Conservation (phyloP, 148 eudicot species). For the Fagopyrum homotropicum region DNA sequence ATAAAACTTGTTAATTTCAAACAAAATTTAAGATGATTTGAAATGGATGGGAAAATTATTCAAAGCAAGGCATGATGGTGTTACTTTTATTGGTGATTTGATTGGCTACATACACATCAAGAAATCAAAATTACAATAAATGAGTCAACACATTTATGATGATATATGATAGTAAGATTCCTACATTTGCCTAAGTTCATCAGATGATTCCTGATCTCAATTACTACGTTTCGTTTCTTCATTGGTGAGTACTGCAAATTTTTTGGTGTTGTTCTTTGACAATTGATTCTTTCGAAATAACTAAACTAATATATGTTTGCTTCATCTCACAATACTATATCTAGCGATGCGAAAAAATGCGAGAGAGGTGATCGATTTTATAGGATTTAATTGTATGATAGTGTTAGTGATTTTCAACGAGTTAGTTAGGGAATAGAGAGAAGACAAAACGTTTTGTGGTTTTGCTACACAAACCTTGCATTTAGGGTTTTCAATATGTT, state of each 20-base stretch:
- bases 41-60: not conserved
- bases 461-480: no score
- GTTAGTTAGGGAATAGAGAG: no score
- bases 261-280: not conserved
- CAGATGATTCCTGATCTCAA: not conserved
- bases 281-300: no score
- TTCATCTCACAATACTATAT: no score
- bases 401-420: no score
- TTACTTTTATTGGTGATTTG: not conserved
- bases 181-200: not conserved
- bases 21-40: no score
- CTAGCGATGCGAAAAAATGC: no score
- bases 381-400: no score
- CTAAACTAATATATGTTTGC: not conserved
- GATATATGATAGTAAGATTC: slow-evolving; percentile 1
- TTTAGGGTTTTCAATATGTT: no score
- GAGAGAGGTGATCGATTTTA: no score
- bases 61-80: slow-evolving; percentile 2
- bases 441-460: no score
- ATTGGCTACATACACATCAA: not conserved
- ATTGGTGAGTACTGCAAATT: not conserved
- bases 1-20: not conserved
- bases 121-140: not conserved
- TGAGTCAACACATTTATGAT: slow-evolving; percentile 1
- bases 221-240: not conserved